A percentile compares a stretch with the other conserved stretches of the same genome.
Conservation (phyloP, 306 rosid genomes). For the Vachellia pachyceras region DNA sequence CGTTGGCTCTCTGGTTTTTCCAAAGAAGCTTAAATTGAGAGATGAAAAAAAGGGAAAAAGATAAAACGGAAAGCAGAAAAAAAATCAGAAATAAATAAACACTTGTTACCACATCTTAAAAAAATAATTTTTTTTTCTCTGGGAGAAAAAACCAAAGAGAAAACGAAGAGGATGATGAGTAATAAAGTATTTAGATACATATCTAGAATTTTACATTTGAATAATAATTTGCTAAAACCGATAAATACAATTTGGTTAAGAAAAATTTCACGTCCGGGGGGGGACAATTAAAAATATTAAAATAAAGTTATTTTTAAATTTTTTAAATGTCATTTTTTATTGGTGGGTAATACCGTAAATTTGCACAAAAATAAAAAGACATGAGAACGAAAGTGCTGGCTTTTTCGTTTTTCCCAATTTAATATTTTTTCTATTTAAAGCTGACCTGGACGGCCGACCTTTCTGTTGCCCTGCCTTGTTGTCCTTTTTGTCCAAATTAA, state of each 20-base stretch:
- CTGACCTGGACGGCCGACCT: slow-evolving; percentile 69
- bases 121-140: background rate
- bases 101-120: slow-evolving; percentile 36
- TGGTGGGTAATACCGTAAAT: slow-evolving; percentile 56
- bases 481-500: slow-evolving; percentile 57
- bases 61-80: background rate
- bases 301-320: background rate
- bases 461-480: slow-evolving; percentile 81
- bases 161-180: slow-evolving; percentile 33
- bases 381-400: slow-evolving; percentile 37
- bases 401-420: slow-evolving; percentile 38
- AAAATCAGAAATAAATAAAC: slow-evolving; percentile 25
- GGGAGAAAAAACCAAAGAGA: slow-evolving; percentile 43
- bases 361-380: slow-evolving; percentile 26
- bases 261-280: slow-evolving; percentile 75
- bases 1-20: slow-evolving; percentile 57
- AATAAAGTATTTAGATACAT: slow-evolving; percentile 36
- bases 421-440: slow-evolving; percentile 63
- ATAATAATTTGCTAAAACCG: slow-evolving; percentile 61
- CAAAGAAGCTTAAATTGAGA: slow-evolving; percentile 62
- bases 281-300: slow-evolving; percentile 46
- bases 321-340: background rate
- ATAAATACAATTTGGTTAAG: slow-evolving; percentile 76
- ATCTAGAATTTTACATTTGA: slow-evolving; percentile 27
- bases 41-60: slow-evolving; percentile 39